These are phyloP conservation scores for Aspergillus sclerotiicarbonarius DNA, from an alignment of 495 filamentous ascomycete genomes.

Conservation along the genomic window DNA sequence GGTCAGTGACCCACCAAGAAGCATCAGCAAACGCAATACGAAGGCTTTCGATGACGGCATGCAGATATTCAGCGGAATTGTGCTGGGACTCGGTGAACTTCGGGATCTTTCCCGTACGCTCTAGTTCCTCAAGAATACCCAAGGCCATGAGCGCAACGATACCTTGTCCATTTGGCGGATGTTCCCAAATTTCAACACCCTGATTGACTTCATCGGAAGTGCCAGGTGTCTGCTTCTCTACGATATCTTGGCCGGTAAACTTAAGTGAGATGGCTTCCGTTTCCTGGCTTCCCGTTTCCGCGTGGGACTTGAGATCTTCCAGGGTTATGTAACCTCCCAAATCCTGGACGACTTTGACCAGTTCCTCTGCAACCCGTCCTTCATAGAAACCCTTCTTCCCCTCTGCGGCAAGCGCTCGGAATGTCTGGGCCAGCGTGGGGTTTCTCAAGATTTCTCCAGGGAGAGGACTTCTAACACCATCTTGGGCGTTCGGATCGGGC, in stretches of 20 bases:
- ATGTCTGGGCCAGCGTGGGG: slow-evolving; percentile 75
- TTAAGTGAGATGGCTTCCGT: slow-evolving; percentile 77
- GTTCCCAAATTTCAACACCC: slow-evolving; percentile 89
- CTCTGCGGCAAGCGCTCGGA: slow-evolving; percentile 72
- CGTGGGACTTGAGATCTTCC: slow-evolving; percentile 76
- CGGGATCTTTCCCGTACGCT: slow-evolving; percentile 67
- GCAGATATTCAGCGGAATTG: slow-evolving; percentile 77
- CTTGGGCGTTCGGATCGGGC: slow-evolving; percentile 57
- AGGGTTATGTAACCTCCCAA: slow-evolving; percentile 76
- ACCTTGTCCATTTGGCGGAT: slow-evolving; percentile 97
- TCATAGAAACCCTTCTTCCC: slow-evolving; percentile 92
- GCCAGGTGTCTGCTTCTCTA: slow-evolving; percentile 43
- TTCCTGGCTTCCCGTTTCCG: slow-evolving; percentile 70
- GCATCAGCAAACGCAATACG: slow-evolving; percentile 93
- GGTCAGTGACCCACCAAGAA: slow-evolving; percentile 85
- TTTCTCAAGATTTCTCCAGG: slow-evolving; percentile 92
- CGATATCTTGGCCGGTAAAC: slow-evolving; percentile 68
- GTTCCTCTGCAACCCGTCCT: slow-evolving; percentile 72
- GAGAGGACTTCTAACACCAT: slow-evolving; percentile 66
- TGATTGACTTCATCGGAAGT: slow-evolving; percentile 45
- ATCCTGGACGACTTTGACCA: slow-evolving; percentile 73
- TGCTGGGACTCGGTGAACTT: slow-evolving; percentile 66
- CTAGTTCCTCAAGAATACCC: slow-evolving; percentile 83
- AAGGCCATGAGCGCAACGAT: slow-evolving; percentile 93
- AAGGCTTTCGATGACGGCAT: slow-evolving; percentile 84